Conservation (phyloP, 2,329 filamentous ascomycete genomes). For the Venturia pyrina region DNA sequence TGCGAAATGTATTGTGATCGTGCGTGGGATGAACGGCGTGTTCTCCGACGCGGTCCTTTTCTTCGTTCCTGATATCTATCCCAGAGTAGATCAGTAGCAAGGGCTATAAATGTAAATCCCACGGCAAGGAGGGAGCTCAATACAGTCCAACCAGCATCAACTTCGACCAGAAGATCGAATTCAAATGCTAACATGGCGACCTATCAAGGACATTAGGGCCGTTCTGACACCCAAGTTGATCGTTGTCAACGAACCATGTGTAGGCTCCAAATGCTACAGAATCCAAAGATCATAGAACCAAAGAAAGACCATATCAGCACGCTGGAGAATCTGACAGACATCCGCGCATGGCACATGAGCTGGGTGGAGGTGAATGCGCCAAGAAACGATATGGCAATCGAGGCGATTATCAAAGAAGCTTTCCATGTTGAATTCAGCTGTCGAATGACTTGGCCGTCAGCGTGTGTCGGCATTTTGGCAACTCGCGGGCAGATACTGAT, state of each 20-base stretch:
- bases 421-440: slow-evolving; percentile 18
- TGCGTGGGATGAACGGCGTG: not conserved
- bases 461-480: not conserved
- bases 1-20: not conserved
- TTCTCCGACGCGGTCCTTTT: not conserved
- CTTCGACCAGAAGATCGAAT: slow-evolving; percentile 21
- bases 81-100: slow-evolving; percentile 21
- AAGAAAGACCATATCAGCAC: slow-evolving; percentile 22
- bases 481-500: not conserved
- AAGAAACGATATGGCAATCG: slow-evolving; percentile 23
- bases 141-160: slow-evolving; percentile 20
- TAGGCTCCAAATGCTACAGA: slow-evolving; percentile 24
- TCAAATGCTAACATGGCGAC: slow-evolving; percentile 26
- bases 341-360: slow-evolving; percentile 24
- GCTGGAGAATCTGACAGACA: slow-evolving; percentile 20
- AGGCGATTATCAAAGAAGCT: slow-evolving; percentile 20
- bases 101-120: slow-evolving; percentile 15
- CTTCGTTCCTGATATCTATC: slow-evolving; percentile 15
- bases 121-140: slow-evolving; percentile 16
- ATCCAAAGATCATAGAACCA: slow-evolving; percentile 23
- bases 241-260: slow-evolving; percentile 15
- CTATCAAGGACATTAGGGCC: not conserved
- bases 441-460: not conserved
- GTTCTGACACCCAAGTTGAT: not conserved
- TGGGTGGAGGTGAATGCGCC: slow-evolving; percentile 25